These are phyloP conservation scores for Sarocladium kiliense DNA, from an alignment of 2,329 filamentous ascomycete species.

Conservation along the genomic window DNA sequence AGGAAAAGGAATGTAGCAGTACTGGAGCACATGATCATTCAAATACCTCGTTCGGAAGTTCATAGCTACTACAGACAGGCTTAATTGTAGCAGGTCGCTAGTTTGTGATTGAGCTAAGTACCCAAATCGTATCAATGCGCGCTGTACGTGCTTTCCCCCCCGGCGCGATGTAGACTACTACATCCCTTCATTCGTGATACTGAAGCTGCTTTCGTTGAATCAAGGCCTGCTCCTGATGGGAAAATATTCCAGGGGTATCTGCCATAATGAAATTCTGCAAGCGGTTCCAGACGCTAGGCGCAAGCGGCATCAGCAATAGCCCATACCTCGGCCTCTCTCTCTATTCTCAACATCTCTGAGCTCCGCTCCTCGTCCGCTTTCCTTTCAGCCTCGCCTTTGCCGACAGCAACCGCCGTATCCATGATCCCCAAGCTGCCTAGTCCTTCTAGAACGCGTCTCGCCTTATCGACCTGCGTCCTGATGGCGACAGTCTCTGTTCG, in stretches of 20 bases:
- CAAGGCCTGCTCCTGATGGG: too few species aligned
- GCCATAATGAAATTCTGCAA: too few species aligned
- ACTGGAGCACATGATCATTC: too few species aligned
- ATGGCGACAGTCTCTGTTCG: constrained; percentile 69
- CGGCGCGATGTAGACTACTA: too few species aligned
- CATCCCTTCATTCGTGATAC: not conserved
- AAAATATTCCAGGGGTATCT: too few species aligned
- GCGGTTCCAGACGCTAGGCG: not conserved
- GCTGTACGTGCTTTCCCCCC: too few species aligned
- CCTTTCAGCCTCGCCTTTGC: constrained; percentile 14
- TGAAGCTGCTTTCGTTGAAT: not conserved
- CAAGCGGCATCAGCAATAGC: constrained; percentile 15
- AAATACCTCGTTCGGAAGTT: too few species aligned
- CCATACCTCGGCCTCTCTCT: constrained; percentile 32
- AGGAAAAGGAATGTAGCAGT: not conserved
- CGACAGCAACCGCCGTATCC: constrained; percentile 13
- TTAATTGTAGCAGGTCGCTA: too few species aligned
- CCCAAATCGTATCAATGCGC: too few species aligned
- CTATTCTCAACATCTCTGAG: constrained; percentile 14
- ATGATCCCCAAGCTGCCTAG: constrained; percentile 48
- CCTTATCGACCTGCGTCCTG: constrained; percentile 62
- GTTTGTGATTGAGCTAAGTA: too few species aligned
- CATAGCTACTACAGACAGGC: too few species aligned
- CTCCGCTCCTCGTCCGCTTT: constrained; percentile 5
- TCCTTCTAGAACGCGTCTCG: constrained; percentile 66